Percentiles rank a stretch among this genome's conserved stretches.
Conservation (phyloP, 2,329 filamentous ascomycete species). For the Ophiostoma sp. region DNA sequence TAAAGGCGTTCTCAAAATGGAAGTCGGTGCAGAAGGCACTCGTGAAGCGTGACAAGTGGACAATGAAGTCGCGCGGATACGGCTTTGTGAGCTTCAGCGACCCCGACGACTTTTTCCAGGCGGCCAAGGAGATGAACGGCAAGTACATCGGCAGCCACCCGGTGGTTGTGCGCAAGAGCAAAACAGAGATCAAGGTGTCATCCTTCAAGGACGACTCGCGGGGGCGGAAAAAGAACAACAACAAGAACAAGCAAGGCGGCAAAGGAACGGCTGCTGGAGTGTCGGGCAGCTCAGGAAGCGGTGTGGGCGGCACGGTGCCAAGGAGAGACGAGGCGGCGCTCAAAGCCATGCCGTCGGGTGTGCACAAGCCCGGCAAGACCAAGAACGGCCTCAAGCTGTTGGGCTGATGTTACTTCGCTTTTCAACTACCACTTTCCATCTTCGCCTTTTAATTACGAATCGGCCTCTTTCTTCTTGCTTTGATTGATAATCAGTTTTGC, state of each 20-base stretch:
- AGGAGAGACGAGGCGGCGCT: slow-evolving; percentile 45
- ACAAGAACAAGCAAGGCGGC: slow-evolving; percentile 42
- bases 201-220: slow-evolving; percentile 54
- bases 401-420: slow-evolving; percentile 39
- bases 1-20: slow-evolving; percentile 90
- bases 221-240: slow-evolving; percentile 32
- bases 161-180: slow-evolving; percentile 78
- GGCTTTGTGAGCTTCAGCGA: slow-evolving; percentile 95
- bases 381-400: slow-evolving; percentile 59
- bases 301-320: slow-evolving; percentile 31
- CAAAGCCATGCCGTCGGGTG: slow-evolving; percentile 48
- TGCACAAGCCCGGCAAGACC: slow-evolving; percentile 61
- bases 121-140: slow-evolving; percentile 95
- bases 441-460: neutral
- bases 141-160: slow-evolving; percentile 99
- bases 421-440: too few species aligned
- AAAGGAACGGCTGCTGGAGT: slow-evolving; percentile 36
- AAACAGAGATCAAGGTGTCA: slow-evolving; percentile 80
- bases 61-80: slow-evolving; percentile 91
- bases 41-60: slow-evolving; percentile 91
- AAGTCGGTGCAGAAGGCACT: slow-evolving; percentile 84
- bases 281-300: slow-evolving; percentile 30
- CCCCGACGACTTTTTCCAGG: slow-evolving; percentile 92
- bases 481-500: neutral
- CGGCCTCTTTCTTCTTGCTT: neutral